Evolutionary conservation across 352 stramenopile species (phyloP).

Genomic region (Pythium phragmitis): DNA sequence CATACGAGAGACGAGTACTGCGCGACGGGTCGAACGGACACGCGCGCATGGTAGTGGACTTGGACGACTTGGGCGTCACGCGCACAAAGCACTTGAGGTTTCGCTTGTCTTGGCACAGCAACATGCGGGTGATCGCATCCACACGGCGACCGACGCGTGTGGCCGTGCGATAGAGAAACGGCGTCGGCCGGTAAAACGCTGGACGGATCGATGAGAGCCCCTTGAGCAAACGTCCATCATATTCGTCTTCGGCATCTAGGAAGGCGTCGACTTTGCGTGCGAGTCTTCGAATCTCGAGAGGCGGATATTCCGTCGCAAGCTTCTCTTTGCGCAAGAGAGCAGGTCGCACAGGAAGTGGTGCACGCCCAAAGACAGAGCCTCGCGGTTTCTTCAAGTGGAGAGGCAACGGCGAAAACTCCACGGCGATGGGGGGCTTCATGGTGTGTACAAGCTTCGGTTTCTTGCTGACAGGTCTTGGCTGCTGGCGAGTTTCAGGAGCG

Average conservation of each 20-base stretch:
- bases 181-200: slow-evolving; percentile 46
- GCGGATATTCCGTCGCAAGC: slow-evolving; percentile 34
- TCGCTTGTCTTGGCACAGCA: slow-evolving; percentile 67
- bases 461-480: slow-evolving; percentile 6
- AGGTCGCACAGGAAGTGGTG: slow-evolving; percentile 16
- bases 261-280: slow-evolving; percentile 30
- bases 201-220: slow-evolving; percentile 24
- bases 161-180: slow-evolving; percentile 44
- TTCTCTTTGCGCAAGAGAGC: slow-evolving; percentile 42
- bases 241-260: slow-evolving; percentile 18
- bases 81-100: slow-evolving; percentile 60
- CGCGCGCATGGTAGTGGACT: background rate
- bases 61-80: background rate
- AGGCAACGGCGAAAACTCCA: slow-evolving; percentile 16
- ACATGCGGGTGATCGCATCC: slow-evolving; percentile 42
- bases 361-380: slow-evolving; percentile 18
- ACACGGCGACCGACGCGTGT: slow-evolving; percentile 34
- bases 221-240: background rate
- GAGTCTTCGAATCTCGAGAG: slow-evolving; percentile 35
- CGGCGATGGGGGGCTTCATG: background rate
- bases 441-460: slow-evolving; percentile 11
- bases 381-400: slow-evolving; percentile 17
- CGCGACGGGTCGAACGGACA: slow-evolving; percentile 3
- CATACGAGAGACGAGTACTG: slow-evolving; percentile 20
- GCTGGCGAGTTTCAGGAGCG: background rate